Conservation (phyloP, 2,329 filamentous ascomycete genomes). For the Aquanectria penicillioides region DNA sequence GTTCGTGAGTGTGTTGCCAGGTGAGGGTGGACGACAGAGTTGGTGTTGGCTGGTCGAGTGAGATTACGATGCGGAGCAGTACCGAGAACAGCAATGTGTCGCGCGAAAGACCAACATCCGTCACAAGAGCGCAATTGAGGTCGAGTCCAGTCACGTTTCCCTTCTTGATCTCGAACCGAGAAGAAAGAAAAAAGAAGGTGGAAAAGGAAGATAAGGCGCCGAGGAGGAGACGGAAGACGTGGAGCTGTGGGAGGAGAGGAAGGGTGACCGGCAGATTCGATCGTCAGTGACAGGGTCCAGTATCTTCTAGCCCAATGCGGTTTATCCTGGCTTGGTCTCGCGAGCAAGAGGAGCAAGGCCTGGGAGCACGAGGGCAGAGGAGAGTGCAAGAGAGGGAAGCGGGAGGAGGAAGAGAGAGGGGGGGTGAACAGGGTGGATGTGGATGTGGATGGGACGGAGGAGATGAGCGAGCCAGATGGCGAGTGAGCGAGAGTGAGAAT, state of each 20-base stretch:
- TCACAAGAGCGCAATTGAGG: constrained; percentile 7
- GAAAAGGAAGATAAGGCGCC: neutral
- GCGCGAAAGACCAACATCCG: neutral
- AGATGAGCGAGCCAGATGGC: neutral
- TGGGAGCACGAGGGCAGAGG: constrained; percentile 3
- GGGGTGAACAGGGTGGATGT: neutral
- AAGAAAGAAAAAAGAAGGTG: neutral
- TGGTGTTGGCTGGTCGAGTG: neutral
- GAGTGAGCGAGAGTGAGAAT: neutral
- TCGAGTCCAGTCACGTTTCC: constrained; percentile 11
- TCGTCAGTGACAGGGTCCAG: constrained; percentile 19
- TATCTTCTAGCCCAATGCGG: neutral
- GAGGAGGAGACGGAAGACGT: neutral
- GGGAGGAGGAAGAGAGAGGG: neutral
- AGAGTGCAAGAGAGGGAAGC: constrained; percentile 3
- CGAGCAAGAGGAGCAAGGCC: constrained; percentile 8
- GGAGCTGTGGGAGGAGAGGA: constrained; percentile 2
- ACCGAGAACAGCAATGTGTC: too few relatives aligned
- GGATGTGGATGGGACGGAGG: too few relatives aligned
- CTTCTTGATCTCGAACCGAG: neutral
- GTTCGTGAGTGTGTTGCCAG: too few relatives aligned
- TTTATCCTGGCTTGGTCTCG: constrained; percentile 6
- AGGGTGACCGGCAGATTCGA: constrained; percentile 2
- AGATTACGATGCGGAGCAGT: neutral
- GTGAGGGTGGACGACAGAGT: neutral